A percentile compares a stretch with the other conserved stretches of the same genome.
phyloP scores from a whole-genome alignment of 2,329 filamentous ascomycete species.

The Colletotrichum viniferum region DNA sequence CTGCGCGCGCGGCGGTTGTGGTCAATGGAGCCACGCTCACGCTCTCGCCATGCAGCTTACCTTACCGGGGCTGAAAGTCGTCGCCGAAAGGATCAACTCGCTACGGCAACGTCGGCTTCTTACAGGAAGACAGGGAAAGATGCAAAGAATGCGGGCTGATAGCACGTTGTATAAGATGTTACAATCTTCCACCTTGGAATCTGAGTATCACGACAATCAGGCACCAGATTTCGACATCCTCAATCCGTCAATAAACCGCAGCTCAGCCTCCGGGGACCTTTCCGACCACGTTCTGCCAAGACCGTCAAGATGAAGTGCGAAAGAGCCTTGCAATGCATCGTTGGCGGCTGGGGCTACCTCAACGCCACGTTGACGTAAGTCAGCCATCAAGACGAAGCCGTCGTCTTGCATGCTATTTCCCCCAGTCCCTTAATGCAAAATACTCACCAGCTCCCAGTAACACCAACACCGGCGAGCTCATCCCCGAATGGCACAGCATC shows the following conservation, averaged over 20 bases:
- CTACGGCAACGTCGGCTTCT: neutral
- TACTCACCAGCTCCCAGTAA: neutral
- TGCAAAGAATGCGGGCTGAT: fast-evolving
- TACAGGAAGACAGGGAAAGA: fast-evolving
- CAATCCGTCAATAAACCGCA: neutral
- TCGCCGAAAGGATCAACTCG: neutral
- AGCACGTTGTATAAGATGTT: neutral
- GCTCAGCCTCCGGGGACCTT: fast-evolving
- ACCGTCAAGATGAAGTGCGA: constrained; percentile 1
- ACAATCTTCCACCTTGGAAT: fast-evolving
- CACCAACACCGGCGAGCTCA: neutral
- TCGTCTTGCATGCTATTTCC: neutral
- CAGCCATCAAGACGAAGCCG: neutral
- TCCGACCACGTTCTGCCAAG: neutral
- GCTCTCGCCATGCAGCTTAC: neutral
- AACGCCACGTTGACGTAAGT: neutral
- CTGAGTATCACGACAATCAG: fast-evolving
- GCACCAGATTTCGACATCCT: neutral
- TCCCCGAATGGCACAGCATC: constrained; percentile 10
- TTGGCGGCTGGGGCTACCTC: constrained; percentile 5
- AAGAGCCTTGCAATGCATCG: neutral
- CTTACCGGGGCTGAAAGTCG: neutral
- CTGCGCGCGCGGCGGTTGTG: too few relatives aligned
- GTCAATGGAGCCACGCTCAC: neutral
- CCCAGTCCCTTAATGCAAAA: fast-evolving